These are phyloP conservation scores for Psidium friedrichsthalianum DNA, from an alignment of 345 rosid genomes.

Conservation along the genomic window DNA sequence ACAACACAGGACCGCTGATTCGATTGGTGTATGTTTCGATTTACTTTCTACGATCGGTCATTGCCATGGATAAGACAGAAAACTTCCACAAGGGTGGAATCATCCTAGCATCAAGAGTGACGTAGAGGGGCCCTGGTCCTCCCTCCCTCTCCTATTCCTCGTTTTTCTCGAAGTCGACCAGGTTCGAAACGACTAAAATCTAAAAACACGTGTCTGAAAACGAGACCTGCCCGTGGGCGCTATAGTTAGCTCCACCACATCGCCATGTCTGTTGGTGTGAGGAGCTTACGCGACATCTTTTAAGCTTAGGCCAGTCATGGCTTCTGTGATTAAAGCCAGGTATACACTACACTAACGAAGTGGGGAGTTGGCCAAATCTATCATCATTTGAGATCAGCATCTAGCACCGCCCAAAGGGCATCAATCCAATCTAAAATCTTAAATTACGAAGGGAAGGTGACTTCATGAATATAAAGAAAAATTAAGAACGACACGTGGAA, in stretches of 20 bases:
- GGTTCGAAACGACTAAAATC: not conserved
- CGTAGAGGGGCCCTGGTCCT: not conserved
- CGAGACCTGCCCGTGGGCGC: not conserved
- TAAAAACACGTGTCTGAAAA: not conserved
- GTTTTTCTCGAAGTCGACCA: not conserved
- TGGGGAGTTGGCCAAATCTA: not conserved
- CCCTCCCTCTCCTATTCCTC: not conserved
- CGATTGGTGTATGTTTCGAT: not conserved
- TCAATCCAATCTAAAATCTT: not conserved
- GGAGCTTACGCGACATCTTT: not conserved
- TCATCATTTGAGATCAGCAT: not conserved
- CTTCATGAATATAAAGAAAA: no score
- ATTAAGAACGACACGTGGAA: no score
- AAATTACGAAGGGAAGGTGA: no score
- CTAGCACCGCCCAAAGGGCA: not conserved
- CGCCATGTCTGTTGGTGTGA: not conserved
- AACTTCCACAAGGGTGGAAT: not conserved
- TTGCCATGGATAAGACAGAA: not conserved
- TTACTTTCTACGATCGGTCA: not conserved
- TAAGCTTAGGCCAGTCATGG: not conserved
- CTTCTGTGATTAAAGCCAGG: not conserved
- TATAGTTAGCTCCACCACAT: not conserved
- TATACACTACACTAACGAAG: not conserved
- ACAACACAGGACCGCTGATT: not conserved
- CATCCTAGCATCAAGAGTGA: not conserved